phyloP scores from a whole-genome alignment of 2,329 filamentous ascomycete species.

The Bretziella fagacearum region DNA sequence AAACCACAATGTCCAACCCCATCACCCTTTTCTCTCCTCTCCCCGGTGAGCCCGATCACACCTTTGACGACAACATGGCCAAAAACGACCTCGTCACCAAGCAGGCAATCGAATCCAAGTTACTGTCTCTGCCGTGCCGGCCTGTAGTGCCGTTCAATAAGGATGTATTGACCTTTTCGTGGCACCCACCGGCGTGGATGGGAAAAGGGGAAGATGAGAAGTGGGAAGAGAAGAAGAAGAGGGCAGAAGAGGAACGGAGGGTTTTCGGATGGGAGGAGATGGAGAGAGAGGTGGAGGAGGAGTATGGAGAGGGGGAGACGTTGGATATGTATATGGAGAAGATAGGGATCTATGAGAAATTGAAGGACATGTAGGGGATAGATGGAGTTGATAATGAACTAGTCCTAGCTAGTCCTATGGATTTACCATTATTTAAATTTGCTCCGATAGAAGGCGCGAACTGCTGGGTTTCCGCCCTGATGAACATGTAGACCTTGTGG shows the following conservation, averaged over 20 bases:
- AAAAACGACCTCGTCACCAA: neutral
- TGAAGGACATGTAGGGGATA: neutral
- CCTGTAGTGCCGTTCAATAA: neutral
- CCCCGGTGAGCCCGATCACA: neutral
- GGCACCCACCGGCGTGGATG: neutral
- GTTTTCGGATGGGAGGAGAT: neutral
- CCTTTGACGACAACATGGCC: neutral
- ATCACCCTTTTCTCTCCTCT: neutral
- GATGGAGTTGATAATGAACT: neutral
- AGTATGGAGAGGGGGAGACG: too few relatives aligned
- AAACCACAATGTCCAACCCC: neutral
- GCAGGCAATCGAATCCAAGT: neutral
- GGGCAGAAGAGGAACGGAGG: neutral
- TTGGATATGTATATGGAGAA: neutral
- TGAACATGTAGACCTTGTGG: too few relatives aligned
- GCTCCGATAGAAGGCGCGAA: too few relatives aligned
- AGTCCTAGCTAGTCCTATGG: too few relatives aligned
- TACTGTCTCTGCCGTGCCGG: neutral
- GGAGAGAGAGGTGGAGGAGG: neutral
- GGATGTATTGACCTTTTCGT: neutral
- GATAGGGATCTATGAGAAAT: neutral
- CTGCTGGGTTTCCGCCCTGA: too few relatives aligned
- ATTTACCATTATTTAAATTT: too few relatives aligned
- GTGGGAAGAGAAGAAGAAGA: neutral
- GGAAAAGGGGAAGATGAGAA: too few relatives aligned